Evolutionary conservation across 352 stramenopile genomes (phyloP).

Genomic region (Phytophthora pini): DNA sequence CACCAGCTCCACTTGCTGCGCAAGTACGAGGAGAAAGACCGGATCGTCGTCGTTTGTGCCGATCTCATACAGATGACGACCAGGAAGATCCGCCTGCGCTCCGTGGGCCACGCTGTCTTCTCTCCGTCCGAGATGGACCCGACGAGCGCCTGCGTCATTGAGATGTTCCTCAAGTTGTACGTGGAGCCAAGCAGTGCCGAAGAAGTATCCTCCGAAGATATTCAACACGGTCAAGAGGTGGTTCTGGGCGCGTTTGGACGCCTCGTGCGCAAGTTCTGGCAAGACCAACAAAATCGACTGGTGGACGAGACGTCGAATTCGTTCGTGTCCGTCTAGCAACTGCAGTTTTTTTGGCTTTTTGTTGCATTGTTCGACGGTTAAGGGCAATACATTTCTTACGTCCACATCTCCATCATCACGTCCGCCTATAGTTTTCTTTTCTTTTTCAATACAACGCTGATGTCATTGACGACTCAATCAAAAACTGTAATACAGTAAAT

Average conservation of each 20-base stretch:
- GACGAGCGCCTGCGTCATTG: slow-evolving; percentile 7
- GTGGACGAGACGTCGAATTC: slow-evolving; percentile 7
- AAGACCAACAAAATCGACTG: slow-evolving; percentile 19
- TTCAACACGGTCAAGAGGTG: slow-evolving; percentile 20
- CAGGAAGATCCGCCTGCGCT: slow-evolving; percentile 13
- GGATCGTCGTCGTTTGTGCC: slow-evolving; percentile 18
- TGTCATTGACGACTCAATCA: too few relatives aligned
- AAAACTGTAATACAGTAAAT: too few relatives aligned
- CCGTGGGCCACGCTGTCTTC: slow-evolving; percentile 12
- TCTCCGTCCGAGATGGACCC: slow-evolving; percentile 10
- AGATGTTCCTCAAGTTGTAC: slow-evolving; percentile 20
- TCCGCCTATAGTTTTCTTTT: too few relatives aligned
- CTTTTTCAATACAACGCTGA: too few relatives aligned
- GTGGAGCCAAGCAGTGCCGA: slow-evolving; percentile 6
- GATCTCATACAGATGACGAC: slow-evolving; percentile 22
- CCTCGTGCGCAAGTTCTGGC: slow-evolving; percentile 25
- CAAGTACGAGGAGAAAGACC: slow-evolving; percentile 24
- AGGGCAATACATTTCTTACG: too few relatives aligned
- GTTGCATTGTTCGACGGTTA: too few relatives aligned
- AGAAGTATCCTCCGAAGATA: background rate
- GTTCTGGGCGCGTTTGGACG: slow-evolving; percentile 14
- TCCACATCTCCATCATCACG: too few relatives aligned
- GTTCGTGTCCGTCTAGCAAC: background rate
- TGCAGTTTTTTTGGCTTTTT: too few relatives aligned
- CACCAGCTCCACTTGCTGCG: slow-evolving; percentile 24